Evolutionary conservation across 2,329 filamentous ascomycete genomes (phyloP).

Genomic region (Cordyceps farinosa): DNA sequence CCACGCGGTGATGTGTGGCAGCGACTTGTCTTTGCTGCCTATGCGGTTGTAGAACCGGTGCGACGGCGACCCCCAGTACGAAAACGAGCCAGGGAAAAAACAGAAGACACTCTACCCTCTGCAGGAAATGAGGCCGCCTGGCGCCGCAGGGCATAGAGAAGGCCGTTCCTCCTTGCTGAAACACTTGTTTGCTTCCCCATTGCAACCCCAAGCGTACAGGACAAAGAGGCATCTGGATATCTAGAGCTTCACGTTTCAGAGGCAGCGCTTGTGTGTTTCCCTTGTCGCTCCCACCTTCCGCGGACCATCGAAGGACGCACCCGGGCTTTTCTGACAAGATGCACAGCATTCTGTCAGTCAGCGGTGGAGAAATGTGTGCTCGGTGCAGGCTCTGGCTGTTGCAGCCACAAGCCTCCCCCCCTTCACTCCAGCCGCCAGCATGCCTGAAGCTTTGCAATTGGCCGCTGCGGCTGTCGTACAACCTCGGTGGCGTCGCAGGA

Average conservation of each 20-base stretch:
- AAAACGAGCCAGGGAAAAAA: background rate
- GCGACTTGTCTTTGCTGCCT: slow-evolving; percentile 10
- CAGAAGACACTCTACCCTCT: background rate
- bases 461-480: slow-evolving; percentile 13
- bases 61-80: background rate
- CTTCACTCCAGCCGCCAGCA: slow-evolving; percentile 13
- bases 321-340: slow-evolving; percentile 16
- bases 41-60: slow-evolving; percentile 7
- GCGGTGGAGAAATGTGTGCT: slow-evolving; percentile 15
- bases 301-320: slow-evolving; percentile 17
- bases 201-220: background rate
- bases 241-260: slow-evolving; percentile 12
- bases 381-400: slow-evolving; percentile 2
- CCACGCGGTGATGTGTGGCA: slow-evolving; percentile 1
- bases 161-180: background rate
- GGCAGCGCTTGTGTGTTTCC: slow-evolving; percentile 4
- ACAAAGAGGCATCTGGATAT: background rate
- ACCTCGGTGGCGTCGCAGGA: slow-evolving; percentile 14
- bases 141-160: background rate
- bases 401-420: background rate
- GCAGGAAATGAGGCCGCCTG: background rate
- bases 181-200: background rate
- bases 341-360: slow-evolving; percentile 17
- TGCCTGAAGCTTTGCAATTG: slow-evolving; percentile 3
- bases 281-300: slow-evolving; percentile 3